Evolutionary conservation across 2,329 filamentous ascomycete genomes (phyloP), one percentile per base, ranked within the genome.

Genomic region (Fusarium ramigenum): DNA sequence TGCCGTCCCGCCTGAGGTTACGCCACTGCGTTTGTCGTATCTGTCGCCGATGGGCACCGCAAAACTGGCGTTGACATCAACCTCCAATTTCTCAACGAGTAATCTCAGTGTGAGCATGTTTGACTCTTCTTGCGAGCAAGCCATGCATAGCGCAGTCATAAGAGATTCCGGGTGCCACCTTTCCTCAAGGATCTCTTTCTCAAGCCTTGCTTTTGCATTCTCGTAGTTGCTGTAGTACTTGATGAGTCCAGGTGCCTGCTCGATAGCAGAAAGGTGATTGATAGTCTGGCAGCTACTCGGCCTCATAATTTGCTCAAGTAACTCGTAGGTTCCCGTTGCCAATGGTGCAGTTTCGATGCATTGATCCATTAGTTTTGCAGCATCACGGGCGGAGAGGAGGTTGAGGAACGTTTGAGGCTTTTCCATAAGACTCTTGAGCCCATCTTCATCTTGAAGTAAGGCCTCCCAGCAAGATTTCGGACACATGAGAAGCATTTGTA

Each of bases 31-130:
- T 4, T 12, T 21, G 6, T 25, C 6, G 6, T 28, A n/a, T 15
- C 5, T 8, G 5, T 66, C 28, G 4, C 10, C 19, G 2, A 23
- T 30, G 2, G 3, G 4, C 14, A 30, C 28, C 5, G 58, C 65
- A 25, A 19, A 58, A 2, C 23, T 67, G 1, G 12, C 52, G 36
- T 77, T 75, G 15, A 76, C 47, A 7, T 77, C 66, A 1, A 77
- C 60, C 8, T 66, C 47, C 4, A 77, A 28, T 12, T 47, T 52
- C 19, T 73, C 69, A 3, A 76, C 63, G 2, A 77, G 73, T 23
- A 54, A 19, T 28, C 64, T 46, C 21, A 76, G 5, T 16, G 61
- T 73, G 4, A 63, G 58, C 36, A 76, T 34, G 34, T 76, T 77
- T 23, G 66, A 52, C 11, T 60, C 34, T 9, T 34, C 8, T 7